These are phyloP conservation scores for Tubosaeta sp. DNA, from an alignment of 768 basidiomycete species.

Conservation along the genomic window DNA sequence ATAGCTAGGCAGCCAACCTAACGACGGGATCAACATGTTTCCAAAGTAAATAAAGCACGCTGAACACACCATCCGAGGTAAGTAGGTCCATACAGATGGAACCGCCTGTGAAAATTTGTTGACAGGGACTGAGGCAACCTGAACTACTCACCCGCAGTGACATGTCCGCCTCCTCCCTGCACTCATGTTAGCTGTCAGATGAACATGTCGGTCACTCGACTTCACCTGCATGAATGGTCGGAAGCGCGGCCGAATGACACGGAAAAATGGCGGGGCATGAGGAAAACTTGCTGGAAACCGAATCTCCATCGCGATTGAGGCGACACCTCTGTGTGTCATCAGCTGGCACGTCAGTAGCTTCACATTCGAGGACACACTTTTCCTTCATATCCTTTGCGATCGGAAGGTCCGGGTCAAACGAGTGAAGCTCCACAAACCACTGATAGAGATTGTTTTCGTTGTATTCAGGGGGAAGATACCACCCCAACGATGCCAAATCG, in stretches of 20 bases:
- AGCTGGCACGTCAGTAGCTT: neutral
- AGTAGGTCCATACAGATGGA: neutral
- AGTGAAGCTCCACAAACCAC: neutral
- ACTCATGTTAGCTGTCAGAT: neutral
- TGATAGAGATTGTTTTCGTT: neutral
- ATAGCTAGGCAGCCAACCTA: neutral
- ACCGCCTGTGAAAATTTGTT: neutral
- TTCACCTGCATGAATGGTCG: neutral
- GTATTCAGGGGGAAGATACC: neutral
- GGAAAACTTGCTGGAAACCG: neutral
- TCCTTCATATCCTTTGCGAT: neutral
- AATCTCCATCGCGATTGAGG: neutral
- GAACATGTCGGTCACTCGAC: neutral
- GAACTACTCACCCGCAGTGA: neutral
- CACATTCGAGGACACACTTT: neutral
- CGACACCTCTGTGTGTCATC: neutral
- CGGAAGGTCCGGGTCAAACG: neutral
- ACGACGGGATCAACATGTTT: neutral
- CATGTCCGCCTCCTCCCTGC: neutral
- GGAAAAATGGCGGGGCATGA: neutral
- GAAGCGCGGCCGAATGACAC: neutral
- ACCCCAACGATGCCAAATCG: neutral
- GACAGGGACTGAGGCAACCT: neutral
- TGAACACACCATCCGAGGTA: neutral
- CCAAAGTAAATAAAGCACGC: neutral